Evolutionary conservation across 2,329 filamentous ascomycete genomes (phyloP).

Genomic region (Pestalotiopsis sp.): DNA sequence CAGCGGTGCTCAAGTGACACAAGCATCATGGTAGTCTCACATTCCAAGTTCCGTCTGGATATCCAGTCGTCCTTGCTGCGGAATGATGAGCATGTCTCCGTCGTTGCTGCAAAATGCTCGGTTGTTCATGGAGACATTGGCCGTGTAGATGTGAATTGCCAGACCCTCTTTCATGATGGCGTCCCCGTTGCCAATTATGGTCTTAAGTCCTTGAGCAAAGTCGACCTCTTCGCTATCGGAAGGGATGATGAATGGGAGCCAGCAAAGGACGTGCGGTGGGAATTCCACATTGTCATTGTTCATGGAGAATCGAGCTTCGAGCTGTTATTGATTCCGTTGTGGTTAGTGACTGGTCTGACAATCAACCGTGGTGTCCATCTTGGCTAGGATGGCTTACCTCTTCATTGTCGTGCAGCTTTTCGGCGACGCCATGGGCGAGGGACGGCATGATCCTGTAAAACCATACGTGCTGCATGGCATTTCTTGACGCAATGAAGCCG

Average conservation of each 20-base stretch:
- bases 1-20: slow-evolving; percentile 15
- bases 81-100: slow-evolving; percentile 66
- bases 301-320: slow-evolving; percentile 39
- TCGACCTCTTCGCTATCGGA: slow-evolving; percentile 37
- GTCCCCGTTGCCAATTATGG: slow-evolving; percentile 51
- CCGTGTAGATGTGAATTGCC: slow-evolving; percentile 50
- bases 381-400: slow-evolving; percentile 9
- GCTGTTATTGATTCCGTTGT: slow-evolving; percentile 9
- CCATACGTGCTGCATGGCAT: slow-evolving; percentile 28
- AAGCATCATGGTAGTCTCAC: slow-evolving; percentile 31
- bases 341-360: not conserved
- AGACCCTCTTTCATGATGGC: slow-evolving; percentile 52
- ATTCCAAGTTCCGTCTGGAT: slow-evolving; percentile 67
- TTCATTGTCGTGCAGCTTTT: slow-evolving; percentile 15
- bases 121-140: slow-evolving; percentile 47
- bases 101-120: slow-evolving; percentile 57
- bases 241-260: slow-evolving; percentile 37
- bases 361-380: not conserved
- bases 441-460: slow-evolving; percentile 33
- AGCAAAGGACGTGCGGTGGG: slow-evolving; percentile 42
- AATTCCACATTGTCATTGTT: slow-evolving; percentile 41
- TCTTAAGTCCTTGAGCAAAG: slow-evolving; percentile 50
- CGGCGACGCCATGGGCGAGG: slow-evolving; percentile 23
- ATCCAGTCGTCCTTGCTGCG: slow-evolving; percentile 63
- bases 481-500: slow-evolving; percentile 27